Evolutionary conservation across 345 rosid genomes (phyloP), one percentile per base, ranked within the genome.

Genomic region (Populus alba): DNA sequence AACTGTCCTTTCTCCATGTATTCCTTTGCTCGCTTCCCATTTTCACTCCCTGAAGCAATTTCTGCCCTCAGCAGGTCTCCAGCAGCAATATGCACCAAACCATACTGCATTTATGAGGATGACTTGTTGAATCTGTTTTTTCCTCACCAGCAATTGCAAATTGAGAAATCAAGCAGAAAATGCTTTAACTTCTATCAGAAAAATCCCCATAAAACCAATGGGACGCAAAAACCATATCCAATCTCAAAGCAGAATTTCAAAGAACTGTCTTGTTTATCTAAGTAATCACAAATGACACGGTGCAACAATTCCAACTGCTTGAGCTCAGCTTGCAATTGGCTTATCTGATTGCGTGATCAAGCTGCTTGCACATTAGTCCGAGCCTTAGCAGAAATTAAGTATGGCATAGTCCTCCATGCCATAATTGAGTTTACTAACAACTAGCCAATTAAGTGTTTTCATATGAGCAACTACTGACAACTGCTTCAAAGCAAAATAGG

Each of bases 51-150:
- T 31, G 90, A 86, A 79, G 89, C 91, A 70, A 95, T 78, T 83
- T 95, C 96, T 17, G 90, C 90, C 83, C 97, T 87, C 79, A 95
- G 85, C 65, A 93, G 83, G 88, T 95, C 98, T 71, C 98, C 97
- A 81, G 97, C 98, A 77, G 99, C 90, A 83, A 95, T 78, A 66
- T 93, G 99, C 78, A 91, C 98, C 90, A 95, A 91, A 78, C 88
- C 93, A 78, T 93, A 93, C 99, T 95, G 93, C 87, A 92, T 78
- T 81, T 75, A 85, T 8, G 83, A 87, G 69, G 82, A 83, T 47
- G 77, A 87, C 75, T 72, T 81, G 62, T 62, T 82, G 65, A 83
- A 73, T 87, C 70, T 66, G 72, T 13, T 66, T 67, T 41, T 66
- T 77, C 77, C 73, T 77, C 75, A 77, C 4, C 1, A 77, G 75